Base-by-base conservation (phyloP, 2,329 filamentous ascomycete species). In the Neofusicoccum kwambonambiense region DNA sequence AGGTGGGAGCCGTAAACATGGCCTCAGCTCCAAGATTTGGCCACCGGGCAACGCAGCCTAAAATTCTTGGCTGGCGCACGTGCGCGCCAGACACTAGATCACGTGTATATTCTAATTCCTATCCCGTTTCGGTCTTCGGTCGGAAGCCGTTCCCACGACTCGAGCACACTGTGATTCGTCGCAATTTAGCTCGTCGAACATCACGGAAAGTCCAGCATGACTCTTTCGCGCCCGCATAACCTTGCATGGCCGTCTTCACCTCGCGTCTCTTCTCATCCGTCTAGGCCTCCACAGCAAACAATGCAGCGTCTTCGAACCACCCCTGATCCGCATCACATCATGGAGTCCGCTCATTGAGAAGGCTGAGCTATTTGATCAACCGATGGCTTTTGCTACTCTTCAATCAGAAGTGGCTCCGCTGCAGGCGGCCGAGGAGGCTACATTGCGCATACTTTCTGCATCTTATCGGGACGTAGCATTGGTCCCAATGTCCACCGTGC, bases 11-110 rank as follows among this genome's bases (percentile, higher is more conserved):
- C 27, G 61, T 64, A 64, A 64, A 64, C 61, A 64, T 64, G 61
- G 61, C 61, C 61, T 47, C 61, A 64, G 61, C 61, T 56, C 35
- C 35, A 34, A 9, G 11, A 49, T 50, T 56, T 64, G 61, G 61
- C 61, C 17, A 45, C 50, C 49, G 47, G 61, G 61, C 61, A 56
- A 64, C 61, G 39, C 19, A 13, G 13, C 5, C n/a, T 9, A 51
- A 9, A 31, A 31, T 5, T 31, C 27, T 31, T 31, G 27, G 27
- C 27, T 7, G 5, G 27, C 4, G 6, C 27, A 31, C 27, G 27
- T 31, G 27, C 27, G 27, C 27, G 27, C 27, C 27, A 31, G 5
- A 31, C 6, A 31, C 6, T 1, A 31, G 54, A n/a, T 45, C 56
- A 47, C 56, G 41, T 60, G 56, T n/a, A 0, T 9, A 9, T 8